Base-by-base conservation (phyloP, 169 alveolate species). In the Plasmodium blacklocki region DNA sequence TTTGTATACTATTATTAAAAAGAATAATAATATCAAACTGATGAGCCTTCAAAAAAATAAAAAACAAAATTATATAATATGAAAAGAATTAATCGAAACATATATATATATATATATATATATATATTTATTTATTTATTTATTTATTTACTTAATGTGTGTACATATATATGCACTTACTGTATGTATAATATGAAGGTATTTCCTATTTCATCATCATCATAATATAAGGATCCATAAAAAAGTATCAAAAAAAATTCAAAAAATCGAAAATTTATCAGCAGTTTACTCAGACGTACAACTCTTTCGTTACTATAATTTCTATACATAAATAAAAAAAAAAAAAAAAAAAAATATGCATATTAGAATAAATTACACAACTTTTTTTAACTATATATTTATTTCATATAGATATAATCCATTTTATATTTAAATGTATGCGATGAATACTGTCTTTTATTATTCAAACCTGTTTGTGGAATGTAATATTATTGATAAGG, bases 161-260 rank as follows among this genome's bases (percentile, higher is more conserved):
- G 3, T 32, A 32, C 45, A 32, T 9, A 56, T 2, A 23, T 2
- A 43, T 50, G 15, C 54, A 45, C 83, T 80, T 80, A 80, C 90
- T 80, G 90, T 54, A 68, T 54, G 70, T 80, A 80, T 45, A 80
- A 50, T 29, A 80, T 80, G 14, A 58, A 80, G 49, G 73, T 21
- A 54, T 68, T 80, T 68, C 83, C 90, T 68, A 80, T 52, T 70
- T 78, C 89, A n/a, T 67, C 83, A 56, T 80, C 90, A 49, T 80
- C 90, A 56, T 80, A 80, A 67, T 80, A 80, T 58, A 80, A 49
- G 9, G 90, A 80, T 49, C 90, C 90, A 32, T 80, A 80, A 80
- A 80, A 80, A 68, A 80, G 90, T 67, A 80, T 80, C 70, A 80
- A 68, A 68, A 80, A 80, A 80, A 80, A 80, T 54, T 80, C 90